Evolutionary conservation across 305 asterid genomes (phyloP).

Genomic region (Solanum aculeatissimum): DNA sequence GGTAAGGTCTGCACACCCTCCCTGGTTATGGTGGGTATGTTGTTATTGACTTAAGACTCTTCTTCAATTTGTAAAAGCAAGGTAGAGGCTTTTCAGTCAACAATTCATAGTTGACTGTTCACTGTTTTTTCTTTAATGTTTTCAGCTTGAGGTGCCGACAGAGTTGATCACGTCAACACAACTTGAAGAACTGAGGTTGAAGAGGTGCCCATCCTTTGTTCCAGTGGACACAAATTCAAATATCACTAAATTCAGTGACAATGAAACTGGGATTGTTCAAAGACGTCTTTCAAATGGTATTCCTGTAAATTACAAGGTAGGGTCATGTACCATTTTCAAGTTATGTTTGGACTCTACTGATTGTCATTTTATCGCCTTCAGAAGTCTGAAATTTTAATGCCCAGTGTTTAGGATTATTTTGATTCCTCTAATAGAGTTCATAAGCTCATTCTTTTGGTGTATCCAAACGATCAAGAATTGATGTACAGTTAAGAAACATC

Average conservation of each 20-base stretch:
- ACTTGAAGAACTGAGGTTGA: constrained; percentile 52
- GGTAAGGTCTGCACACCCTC: background rate
- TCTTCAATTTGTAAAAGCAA: background rate
- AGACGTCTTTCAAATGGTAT: constrained; percentile 95
- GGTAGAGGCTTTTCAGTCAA: background rate
- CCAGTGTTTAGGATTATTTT: background rate
- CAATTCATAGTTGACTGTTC: constrained; percentile 1
- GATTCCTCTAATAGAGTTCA: background rate
- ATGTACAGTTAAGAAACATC: background rate
- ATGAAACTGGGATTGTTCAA: constrained; percentile 81
- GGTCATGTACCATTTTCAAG: background rate
- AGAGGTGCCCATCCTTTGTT: constrained; percentile 54
- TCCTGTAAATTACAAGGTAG: constrained; percentile 91
- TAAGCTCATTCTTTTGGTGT: background rate
- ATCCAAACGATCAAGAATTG: background rate
- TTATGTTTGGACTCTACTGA: background rate
- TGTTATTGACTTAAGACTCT: background rate
- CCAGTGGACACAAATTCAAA: constrained; percentile 47
- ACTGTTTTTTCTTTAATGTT: constrained; percentile 5
- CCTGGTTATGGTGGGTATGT: background rate
- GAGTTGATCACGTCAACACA: constrained; percentile 64
- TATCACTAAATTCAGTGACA: constrained; percentile 49
- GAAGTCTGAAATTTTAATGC: background rate
- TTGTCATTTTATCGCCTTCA: background rate
- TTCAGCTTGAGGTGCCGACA: constrained; percentile 95